Evolutionary conservation across 2,329 filamentous ascomycete genomes (phyloP), one percentile per base, ranked within the genome.

Genomic region (Parascedosporium putredinis): DNA sequence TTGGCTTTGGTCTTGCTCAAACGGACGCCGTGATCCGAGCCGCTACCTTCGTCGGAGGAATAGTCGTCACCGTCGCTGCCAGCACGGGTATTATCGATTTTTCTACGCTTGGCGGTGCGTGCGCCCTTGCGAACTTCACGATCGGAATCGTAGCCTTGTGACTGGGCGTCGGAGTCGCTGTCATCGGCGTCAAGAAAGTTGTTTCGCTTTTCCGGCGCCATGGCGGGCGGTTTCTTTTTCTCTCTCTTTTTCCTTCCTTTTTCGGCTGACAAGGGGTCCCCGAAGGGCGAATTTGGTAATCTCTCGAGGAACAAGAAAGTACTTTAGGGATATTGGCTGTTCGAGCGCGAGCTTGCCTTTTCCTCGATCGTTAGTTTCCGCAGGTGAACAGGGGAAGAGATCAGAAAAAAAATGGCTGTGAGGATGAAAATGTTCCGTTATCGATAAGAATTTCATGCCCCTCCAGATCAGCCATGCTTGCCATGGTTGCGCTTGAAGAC

Each of bases 101-200:
- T 86, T 58, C 79, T 74, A 56, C 83, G 71, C 67, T 90, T 90
- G 43, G 75, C 66, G 53, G 66, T 67, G 63, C 76, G 67, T 53
- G 73, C 75, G 50, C 82, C 83, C 64, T 86, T 86, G 59, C 74
- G 78, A 53, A 88, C 60, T 54, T 87, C 81, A 43, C 82, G 76
- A 20, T 85, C 84, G 0, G 84, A 88, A 54, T 86, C 72, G 62
- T 86, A 86, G 51, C 75, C 79, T 46, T 71, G 66, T 54, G 68
- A 67, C 33, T 72, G 71, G 43, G 81, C 78, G 31, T 81, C 77
- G 18, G 80, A 24, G 14, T 50, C 76, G 59, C 79, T 83, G 16
- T 51, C 45, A 23, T 47, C 45, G 38, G 38, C 24, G 45, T 48
- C 50, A 27, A 51, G 50, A 36, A 51, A 51, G 20, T 43, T 25